These are phyloP conservation scores for Colletotrichum eremochloae DNA, from an alignment of 2,329 filamentous ascomycete genomes.

Conservation along the genomic window DNA sequence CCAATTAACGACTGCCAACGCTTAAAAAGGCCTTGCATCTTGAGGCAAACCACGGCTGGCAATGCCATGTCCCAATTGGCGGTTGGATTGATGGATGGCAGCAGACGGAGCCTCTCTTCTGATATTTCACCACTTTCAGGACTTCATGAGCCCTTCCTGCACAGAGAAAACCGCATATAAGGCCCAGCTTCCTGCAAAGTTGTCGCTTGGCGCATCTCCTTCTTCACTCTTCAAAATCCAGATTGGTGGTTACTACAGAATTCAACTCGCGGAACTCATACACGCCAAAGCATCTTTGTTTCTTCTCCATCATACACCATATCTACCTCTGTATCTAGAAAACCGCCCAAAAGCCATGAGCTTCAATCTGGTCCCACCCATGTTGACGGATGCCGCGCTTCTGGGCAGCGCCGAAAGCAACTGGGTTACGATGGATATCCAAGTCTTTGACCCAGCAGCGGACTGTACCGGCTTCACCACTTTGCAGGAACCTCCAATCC, in stretches of 20 bases:
- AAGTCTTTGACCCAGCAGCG: not conserved
- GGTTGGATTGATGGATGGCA: not conserved
- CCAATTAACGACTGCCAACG: not conserved
- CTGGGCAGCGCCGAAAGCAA: not conserved
- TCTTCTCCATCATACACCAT: not conserved
- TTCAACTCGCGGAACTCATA: not conserved
- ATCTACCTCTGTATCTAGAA: too few species aligned
- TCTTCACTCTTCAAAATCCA: not conserved
- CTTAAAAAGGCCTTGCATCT: not conserved
- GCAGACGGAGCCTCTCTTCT: not conserved
- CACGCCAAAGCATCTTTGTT: not conserved
- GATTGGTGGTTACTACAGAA: not conserved
- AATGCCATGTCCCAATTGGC: not conserved
- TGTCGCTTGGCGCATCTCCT: too few species aligned
- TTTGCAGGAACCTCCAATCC: not conserved
- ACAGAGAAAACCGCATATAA: not conserved
- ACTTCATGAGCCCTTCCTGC: not conserved
- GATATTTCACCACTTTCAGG: not conserved
- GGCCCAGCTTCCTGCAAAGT: rapidly evolving
- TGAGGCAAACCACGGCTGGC: too few species aligned
- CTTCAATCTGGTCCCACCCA: not conserved
- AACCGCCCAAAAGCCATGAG: not conserved
- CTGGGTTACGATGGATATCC: not conserved
- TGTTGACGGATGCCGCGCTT: not conserved
- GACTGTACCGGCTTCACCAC: not conserved